Evolutionary conservation across 352 stramenopile genomes (phyloP), one percentile per base, ranked within the genome.

Genomic region (Pythium rishiriense): DNA sequence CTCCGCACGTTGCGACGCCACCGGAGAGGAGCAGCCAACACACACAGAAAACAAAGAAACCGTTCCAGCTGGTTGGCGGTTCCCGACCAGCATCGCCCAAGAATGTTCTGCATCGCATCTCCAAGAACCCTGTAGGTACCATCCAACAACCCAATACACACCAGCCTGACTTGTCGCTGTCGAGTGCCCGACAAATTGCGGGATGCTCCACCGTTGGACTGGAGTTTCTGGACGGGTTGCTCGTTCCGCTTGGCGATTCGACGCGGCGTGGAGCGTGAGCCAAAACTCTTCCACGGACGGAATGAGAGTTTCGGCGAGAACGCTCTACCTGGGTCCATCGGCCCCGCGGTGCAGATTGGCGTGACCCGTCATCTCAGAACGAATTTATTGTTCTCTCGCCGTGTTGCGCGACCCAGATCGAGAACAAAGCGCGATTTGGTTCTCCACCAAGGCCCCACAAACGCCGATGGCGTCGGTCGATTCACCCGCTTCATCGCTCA

Each of bases 391-490:
- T n/a, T 43, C 37, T n/a, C n/a, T n/a, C n/a, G 19, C 37, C 11
- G 37, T 43, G 4, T 2, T 43, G 14, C 37, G 14, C 43, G 8
- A 29, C 21, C 1, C 0, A 50, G 11, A 10, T 25, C 9, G 43
- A 25, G 7, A 29, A 10, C 21, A 21, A 50, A 50, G 43, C 26
- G 10, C 50, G 14, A 21, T 21, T 43, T 1, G n/a, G n/a, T 17
- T 43, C 37, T n/a, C 15, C 37, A 43, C 37, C 1, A 17, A 43
- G 37, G 8, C 14, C 37, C 3, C 10, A 10, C 33, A 3, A 14
- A 39, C 33, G 33, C 4, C 9, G 21, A 60, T 60, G 53, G 53
- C 11, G 21, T 50, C 53, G 17, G 26, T 60, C 24, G 48, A 24
- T 2, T 60, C 53, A 24, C 41, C 41, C 3, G 14, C 8, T 22